Evolutionary conservation across 164 flowering plant genomes (phyloP), one percentile per base, ranked within the genome.

Genomic region (Stephania yunnanensis): DNA sequence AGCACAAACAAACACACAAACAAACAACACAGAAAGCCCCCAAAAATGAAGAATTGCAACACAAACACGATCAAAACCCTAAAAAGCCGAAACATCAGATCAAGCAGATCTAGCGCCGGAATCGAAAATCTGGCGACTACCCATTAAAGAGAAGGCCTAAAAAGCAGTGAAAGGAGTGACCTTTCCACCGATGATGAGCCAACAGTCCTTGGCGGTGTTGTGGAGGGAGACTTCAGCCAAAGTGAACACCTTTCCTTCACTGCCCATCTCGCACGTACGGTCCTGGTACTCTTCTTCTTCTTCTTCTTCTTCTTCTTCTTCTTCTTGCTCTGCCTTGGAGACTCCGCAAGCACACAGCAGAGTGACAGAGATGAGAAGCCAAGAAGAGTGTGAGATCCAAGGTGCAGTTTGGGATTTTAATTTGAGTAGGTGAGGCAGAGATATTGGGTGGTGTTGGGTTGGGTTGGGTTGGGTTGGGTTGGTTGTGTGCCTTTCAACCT

Each of bases 181-280:
- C 77, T 78, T 78, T 45, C 77, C 74, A n/a, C 25, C 22, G 36
- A 78, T 78, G 8, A 78, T 44, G 44, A 78, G 77, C 80, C 80
- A 78, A 65, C 80, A 78, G 67, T 78, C 77, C 65, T 74, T 78
- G 20, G 74, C 5, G 17, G n/a, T 74, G 12, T 74, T 71, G 77
- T 78, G 80, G 20, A 70, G 74, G 3, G 80, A 48, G n/a, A 78
- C 77, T 65, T 78, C 44, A 3, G 77, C 72, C 64, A 78, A 78
- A 50, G 77, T 74, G 71, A 69, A 74, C 48, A 78, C 67, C 77
- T 78, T 78, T 1, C 69, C 77, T n/a, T 78, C 77, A 12, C 50
- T 17, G 5, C 76, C 76, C 76, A 73, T 73, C 42, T 36, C 42
- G 42, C 2, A 36, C 42, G 42, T 36, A 36, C 42, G 42, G 25